These are phyloP conservation scores for Ulmus americana DNA, from an alignment of 331 rosid species.

Conservation along the genomic window DNA sequence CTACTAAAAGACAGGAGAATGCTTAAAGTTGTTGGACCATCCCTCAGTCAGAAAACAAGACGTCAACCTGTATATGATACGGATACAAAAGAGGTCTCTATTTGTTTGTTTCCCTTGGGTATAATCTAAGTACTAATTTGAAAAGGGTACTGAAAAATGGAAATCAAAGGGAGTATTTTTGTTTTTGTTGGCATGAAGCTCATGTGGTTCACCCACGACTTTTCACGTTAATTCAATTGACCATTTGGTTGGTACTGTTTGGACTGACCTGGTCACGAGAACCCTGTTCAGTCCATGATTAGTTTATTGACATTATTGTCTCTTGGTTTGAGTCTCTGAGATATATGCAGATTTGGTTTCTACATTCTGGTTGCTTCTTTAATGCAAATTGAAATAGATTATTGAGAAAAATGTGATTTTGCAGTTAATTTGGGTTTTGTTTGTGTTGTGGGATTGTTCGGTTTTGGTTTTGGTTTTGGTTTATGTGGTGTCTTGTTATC, in stretches of 20 bases:
- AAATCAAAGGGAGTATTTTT: neutral
- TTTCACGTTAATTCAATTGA: neutral
- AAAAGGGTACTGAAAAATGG: neutral
- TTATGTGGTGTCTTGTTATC: no score
- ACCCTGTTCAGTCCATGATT: neutral
- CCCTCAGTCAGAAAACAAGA: neutral
- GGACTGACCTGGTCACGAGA: slow-evolving; percentile 7
- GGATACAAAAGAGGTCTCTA: neutral
- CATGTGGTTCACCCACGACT: neutral
- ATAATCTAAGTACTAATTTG: neutral
- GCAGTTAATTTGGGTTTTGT: no score
- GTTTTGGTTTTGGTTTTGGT: no score
- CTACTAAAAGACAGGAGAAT: neutral
- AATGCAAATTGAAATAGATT: no score
- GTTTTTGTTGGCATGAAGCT: neutral
- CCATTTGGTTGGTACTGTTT: neutral
- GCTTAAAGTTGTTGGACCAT: neutral
- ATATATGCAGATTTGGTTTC: neutral
- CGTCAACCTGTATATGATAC: neutral
- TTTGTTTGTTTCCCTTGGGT: neutral
- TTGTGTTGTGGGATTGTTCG: no score
- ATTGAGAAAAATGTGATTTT: no score
- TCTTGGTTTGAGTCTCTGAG: no score
- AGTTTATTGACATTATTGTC: neutral
- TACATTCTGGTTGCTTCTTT: no score